A percentile compares a stretch with the other conserved stretches of the same genome.
Evolutionary conservation across 768 basidiomycete genomes (phyloP).

Genomic region (Tylopilus subfusipes): DNA sequence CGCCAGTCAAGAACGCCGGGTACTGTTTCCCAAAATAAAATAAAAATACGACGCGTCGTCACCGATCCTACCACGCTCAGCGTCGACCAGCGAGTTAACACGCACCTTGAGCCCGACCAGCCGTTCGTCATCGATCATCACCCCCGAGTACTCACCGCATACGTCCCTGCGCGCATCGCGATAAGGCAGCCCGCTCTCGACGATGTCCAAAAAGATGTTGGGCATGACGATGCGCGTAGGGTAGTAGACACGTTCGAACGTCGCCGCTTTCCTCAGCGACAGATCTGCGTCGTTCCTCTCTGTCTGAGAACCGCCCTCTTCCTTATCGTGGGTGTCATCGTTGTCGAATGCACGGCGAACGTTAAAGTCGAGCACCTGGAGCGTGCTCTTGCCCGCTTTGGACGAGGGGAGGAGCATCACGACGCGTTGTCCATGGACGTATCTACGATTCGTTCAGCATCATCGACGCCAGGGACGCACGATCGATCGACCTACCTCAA

Average conservation of each 20-base stretch:
- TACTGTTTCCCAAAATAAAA: conserved; percentile 14
- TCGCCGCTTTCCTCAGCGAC: neutral
- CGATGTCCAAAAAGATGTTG: conserved; percentile 21
- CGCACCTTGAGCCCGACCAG: conserved; percentile 41
- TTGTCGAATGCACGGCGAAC: neutral
- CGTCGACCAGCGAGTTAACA: neutral
- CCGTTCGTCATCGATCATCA: conserved; percentile 43
- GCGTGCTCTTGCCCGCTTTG: conserved; percentile 6
- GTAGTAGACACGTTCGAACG: conserved; percentile 4
- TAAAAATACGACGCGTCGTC: neutral
- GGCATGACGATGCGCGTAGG: conserved; percentile 12
- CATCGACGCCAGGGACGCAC: neutral
- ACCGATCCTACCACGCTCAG: neutral
- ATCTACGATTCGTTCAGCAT: conserved; percentile 20
- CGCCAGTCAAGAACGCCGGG: conserved; percentile 27
- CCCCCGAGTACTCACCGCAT: conserved; percentile 33
- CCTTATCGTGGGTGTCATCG: neutral
- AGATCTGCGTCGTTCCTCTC: neutral
- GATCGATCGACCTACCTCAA: conserved; percentile 30
- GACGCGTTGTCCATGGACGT: conserved; percentile 43
- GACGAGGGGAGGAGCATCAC: conserved; percentile 23
- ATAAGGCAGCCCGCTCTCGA: conserved; percentile 34
- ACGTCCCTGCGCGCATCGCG: conserved; percentile 23
- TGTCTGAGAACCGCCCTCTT: neutral
- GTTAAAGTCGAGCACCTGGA: conserved; percentile 35